Evolutionary conservation across 2,329 filamentous ascomycete species (phyloP).

Genomic region (Laburnicola sp.): DNA sequence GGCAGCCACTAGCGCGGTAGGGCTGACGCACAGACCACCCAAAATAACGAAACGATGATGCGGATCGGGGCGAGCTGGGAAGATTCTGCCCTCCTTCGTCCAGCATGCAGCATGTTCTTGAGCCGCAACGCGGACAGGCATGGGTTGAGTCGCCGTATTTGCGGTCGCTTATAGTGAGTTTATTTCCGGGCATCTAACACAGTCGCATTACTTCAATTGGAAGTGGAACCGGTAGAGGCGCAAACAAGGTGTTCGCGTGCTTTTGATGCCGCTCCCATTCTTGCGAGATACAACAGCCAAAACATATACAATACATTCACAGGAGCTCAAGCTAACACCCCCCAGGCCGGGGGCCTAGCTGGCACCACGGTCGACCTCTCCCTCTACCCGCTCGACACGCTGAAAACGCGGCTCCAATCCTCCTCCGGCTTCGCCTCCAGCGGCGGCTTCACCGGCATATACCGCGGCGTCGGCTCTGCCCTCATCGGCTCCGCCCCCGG

Average conservation of each 20-base stretch:
- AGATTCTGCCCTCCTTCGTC: neutral
- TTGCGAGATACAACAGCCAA: neutral
- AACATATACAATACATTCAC: slow-evolving; percentile 3
- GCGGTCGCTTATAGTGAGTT: slow-evolving; percentile 51
- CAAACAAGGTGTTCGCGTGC: neutral
- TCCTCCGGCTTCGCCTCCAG: slow-evolving; percentile 73
- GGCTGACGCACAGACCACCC: slow-evolving; percentile 31
- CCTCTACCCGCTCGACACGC: slow-evolving; percentile 95
- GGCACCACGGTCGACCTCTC: slow-evolving; percentile 96
- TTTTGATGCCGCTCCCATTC: neutral
- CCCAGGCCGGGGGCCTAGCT: slow-evolving; percentile 80
- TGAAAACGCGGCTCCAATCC: slow-evolving; percentile 96
- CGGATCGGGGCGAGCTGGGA: slow-evolving; percentile 4
- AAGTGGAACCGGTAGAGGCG: no score
- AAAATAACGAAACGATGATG: slow-evolving; percentile 13
- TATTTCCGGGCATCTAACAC: neutral
- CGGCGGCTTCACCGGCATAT: slow-evolving; percentile 89
- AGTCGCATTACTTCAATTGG: no score
- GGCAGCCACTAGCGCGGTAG: neutral
- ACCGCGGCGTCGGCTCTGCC: slow-evolving; percentile 86
- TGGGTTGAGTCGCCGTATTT: slow-evolving; percentile 54
- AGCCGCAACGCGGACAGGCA: slow-evolving; percentile 28
- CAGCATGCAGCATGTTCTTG: slow-evolving; percentile 38
- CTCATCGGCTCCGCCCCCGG: slow-evolving; percentile 90
- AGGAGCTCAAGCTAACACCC: slow-evolving; percentile 10